phyloP scores from a whole-genome alignment of 1,139 yeast genomes.

The Meyerozyma guilliermondii region DNA sequence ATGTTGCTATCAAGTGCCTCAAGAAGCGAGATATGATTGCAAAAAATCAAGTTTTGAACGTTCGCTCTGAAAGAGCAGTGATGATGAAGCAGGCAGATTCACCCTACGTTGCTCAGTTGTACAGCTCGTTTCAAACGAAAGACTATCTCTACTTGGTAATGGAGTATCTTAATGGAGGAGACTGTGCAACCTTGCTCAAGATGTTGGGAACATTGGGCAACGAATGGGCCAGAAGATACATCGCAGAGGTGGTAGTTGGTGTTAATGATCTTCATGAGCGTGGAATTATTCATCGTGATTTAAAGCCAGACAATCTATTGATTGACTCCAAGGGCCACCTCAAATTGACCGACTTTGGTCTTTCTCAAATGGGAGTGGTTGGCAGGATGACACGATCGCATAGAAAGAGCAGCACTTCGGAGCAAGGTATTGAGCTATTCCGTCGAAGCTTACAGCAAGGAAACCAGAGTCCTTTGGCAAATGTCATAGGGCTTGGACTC shows the following conservation, averaged over 20 bases:
- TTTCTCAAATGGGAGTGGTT: conserved; percentile 83
- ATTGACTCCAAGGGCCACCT: conserved; percentile 86
- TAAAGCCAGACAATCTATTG: conserved; percentile 89
- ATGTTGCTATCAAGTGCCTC: conserved; percentile 92
- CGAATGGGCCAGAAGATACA: conserved; percentile 82
- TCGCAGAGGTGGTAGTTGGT: conserved; percentile 88
- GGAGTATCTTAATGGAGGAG: conserved; percentile 97
- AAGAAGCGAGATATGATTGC: conserved; percentile 95
- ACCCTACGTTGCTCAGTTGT: conserved; percentile 88
- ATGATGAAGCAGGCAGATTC: conserved; percentile 96
- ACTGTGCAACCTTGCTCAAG: conserved; percentile 81
- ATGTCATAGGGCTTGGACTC: conserved; percentile 13
- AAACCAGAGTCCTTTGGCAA: conserved; percentile 16
- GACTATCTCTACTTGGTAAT: conserved; percentile 87
- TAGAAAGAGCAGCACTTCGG: conserved; percentile 42
- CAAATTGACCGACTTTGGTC: conserved; percentile 91
- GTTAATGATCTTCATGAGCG: conserved; percentile 82
- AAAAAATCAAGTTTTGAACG: conserved; percentile 92
- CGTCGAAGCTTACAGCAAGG: conserved; percentile 24
- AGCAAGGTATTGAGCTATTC: conserved; percentile 40
- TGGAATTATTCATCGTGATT: conserved; percentile 91
- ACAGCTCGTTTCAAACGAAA: conserved; percentile 82
- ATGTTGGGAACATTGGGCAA: conserved; percentile 77
- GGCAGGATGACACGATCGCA: conserved; percentile 60
- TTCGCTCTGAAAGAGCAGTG: conserved; percentile 90